Evolutionary conservation across 2,329 filamentous ascomycete species (phyloP).

Genomic region (Neophaeococcomyces aloes): DNA sequence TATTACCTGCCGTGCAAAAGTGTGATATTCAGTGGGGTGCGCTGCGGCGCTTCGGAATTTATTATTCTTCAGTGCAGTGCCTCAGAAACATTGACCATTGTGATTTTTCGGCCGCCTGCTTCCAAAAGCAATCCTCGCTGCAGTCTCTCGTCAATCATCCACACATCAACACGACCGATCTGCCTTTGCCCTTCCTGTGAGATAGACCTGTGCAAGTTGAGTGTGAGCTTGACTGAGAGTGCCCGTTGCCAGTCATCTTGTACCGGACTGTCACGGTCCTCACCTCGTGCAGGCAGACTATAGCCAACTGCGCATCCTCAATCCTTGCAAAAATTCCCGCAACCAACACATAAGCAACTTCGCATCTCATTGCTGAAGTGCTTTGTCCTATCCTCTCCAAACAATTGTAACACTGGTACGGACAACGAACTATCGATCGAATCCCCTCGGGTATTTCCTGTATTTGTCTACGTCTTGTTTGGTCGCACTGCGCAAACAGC

Average conservation of each 20-base stretch:
- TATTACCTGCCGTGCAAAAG: not conserved
- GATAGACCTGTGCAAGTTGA: not conserved
- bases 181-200: not conserved
- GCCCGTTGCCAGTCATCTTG: not conserved
- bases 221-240: not conserved
- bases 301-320: constrained; percentile 3
- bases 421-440: too few relatives aligned
- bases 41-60: not conserved
- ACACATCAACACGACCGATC: constrained; percentile 4
- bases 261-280: not conserved
- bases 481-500: too few relatives aligned
- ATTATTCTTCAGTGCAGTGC: not conserved
- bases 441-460: too few relatives aligned
- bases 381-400: not conserved
- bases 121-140: constrained; percentile 1
- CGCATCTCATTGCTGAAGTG: not conserved
- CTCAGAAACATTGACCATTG: not conserved
- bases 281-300: not conserved
- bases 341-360: constrained; percentile 3
- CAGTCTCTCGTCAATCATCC: constrained; percentile 1
- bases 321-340: constrained; percentile 9
- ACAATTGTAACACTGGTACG: not conserved
- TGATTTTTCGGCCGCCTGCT: constrained; percentile 2
- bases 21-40: not conserved
- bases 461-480: too few relatives aligned